phyloP scores from a whole-genome alignment of 2,329 filamentous ascomycete species.

The Botrytis byssoidea region DNA sequence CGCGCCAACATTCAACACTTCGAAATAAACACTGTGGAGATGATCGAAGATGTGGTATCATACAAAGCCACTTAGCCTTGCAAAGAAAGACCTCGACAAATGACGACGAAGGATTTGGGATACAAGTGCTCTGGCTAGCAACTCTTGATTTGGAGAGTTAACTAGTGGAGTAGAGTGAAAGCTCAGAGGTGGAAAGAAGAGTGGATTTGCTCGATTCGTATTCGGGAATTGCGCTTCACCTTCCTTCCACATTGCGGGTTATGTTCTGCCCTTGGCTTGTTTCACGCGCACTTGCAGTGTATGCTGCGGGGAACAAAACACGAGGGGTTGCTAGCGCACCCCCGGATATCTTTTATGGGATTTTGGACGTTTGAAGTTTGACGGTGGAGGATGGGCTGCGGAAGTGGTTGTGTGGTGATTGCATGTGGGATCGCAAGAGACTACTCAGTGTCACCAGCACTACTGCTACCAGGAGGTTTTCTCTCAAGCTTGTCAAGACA shows the following conservation, averaged over 20 bases:
- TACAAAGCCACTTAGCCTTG: neutral
- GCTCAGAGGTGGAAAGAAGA: neutral
- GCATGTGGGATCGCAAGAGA: neutral
- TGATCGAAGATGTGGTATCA: neutral
- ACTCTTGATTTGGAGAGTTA: neutral
- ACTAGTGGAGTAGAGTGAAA: neutral
- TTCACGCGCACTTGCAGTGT: neutral
- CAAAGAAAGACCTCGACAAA: neutral
- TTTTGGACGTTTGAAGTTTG: neutral
- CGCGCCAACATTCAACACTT: neutral
- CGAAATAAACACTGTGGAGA: neutral
- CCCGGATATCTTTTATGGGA: fast-evolving
- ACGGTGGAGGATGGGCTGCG: neutral
- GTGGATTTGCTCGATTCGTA: neutral
- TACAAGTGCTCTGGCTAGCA: neutral
- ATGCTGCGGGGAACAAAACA: neutral
- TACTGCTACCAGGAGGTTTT: neutral
- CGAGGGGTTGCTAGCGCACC: neutral
- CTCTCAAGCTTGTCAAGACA: neutral
- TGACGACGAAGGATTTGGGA: neutral
- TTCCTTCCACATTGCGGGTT: too few species aligned
- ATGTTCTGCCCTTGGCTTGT: neutral
- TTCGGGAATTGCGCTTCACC: neutral
- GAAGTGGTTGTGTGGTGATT: neutral
- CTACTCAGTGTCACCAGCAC: neutral